Evolutionary conservation across 2,329 filamentous ascomycete species (phyloP), one percentile per base, ranked within the genome.

Genomic region (Ilyonectria destructans): DNA sequence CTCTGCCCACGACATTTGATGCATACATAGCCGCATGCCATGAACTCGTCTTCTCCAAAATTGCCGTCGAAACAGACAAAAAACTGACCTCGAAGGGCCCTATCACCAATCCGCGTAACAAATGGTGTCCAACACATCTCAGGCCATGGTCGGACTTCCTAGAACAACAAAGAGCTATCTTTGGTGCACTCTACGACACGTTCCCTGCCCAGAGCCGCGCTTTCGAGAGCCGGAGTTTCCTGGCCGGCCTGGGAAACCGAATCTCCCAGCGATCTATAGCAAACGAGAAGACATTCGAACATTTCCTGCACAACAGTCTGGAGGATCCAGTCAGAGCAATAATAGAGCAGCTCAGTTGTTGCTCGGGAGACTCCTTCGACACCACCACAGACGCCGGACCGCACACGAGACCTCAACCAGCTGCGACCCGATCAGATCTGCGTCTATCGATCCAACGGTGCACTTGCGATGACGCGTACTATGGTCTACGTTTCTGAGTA

Each of bases 141-240:
- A 58, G 49, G 23, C 75, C 72, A 33, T 80, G 76, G 79, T 31
- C 64, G 1, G 68, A 77, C 62, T 81, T 82, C 46, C 40, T 78
- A 2, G 69, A 77, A 1, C n/a, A 69, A 67, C 73, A 78, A 58
- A 70, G 58, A 26, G n/a, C 56, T n/a, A 66, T 69, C 1, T 72
- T 78, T 19, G 69, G 71, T 33, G 40, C 45, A 4, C 68, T 80
- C 33, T 72, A 74, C 40, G n/a, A 40, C 1, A 60, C 55, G 4
- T 70, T 78, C 35, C 75, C 72, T 7, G 9, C 54, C 21, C 29
- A 77, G 4, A 45, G 33, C 15, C 72, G 67, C 19, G 48, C 72
- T 29, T 80, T 80, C 56, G 74, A 79, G 61, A 76, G 40, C 65
- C 40, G 52, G 40, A n/a, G 40, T 75, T 75, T 56, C 45, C 68